Conservation (phyloP, 257 asterid species). For the Plantago major region DNA sequence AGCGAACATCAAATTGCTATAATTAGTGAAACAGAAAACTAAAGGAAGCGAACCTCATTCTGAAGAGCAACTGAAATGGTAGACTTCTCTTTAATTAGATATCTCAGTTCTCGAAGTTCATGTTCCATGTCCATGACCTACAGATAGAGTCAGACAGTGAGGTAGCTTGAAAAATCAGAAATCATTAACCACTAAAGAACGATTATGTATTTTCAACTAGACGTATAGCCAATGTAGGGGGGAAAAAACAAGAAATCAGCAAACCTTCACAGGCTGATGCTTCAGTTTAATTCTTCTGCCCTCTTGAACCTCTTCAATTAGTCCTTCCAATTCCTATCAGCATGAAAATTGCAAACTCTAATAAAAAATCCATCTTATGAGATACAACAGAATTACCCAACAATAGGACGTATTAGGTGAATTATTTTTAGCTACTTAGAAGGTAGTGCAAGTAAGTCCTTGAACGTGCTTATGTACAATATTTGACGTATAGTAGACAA, state of each 20-base stretch:
- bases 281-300: conserved; percentile 71
- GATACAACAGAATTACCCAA: too few relatives aligned
- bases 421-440: too few relatives aligned
- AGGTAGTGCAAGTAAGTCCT: too few relatives aligned
- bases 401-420: too few relatives aligned
- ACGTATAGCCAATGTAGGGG: conserved; percentile 1
- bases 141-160: conserved; percentile 11
- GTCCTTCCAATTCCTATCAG: conserved; percentile 50
- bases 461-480: too few relatives aligned
- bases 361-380: too few relatives aligned
- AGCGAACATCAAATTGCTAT: background rate
- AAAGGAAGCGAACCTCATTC: conserved; percentile 50
- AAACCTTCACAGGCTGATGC: conserved; percentile 65
- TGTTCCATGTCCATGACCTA: conserved; percentile 96
- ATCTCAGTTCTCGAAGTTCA: conserved; percentile 76
- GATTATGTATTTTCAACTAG: background rate
- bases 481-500: too few relatives aligned
- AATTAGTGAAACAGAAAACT: background rate
- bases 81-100: conserved; percentile 71
- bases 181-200: background rate
- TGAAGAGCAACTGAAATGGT: conserved; percentile 68
- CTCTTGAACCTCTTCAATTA: conserved; percentile 92
- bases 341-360: conserved; percentile 1
- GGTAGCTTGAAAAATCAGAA: background rate
- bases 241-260: conserved; percentile 5